A percentile compares a stretch with the other conserved stretches of the same genome.
phyloP scores from a whole-genome alignment of 371 early-diverging fungal species.

The Batrachochytrium dendrobatidis region DNA sequence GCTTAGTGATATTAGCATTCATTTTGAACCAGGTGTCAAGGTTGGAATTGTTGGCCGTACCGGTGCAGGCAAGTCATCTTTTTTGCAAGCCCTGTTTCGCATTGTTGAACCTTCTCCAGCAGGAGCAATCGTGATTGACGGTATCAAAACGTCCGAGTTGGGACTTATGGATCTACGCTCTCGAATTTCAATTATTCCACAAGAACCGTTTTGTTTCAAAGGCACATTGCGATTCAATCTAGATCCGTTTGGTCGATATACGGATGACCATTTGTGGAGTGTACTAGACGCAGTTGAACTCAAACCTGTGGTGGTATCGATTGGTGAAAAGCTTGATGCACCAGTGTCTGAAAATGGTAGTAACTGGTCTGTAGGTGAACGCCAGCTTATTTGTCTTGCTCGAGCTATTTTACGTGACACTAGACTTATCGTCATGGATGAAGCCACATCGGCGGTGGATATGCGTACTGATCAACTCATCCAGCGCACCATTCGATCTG shows the following conservation, averaged over 20 bases:
- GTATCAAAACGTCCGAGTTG: slow-evolving; percentile 23
- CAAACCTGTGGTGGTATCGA: slow-evolving; percentile 38
- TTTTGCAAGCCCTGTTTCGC: slow-evolving; percentile 37
- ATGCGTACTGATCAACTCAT: slow-evolving; percentile 37
- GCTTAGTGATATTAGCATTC: slow-evolving; percentile 28
- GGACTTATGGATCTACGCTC: slow-evolving; percentile 49
- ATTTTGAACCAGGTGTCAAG: slow-evolving; percentile 31
- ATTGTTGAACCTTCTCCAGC: slow-evolving; percentile 29
- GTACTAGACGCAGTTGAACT: slow-evolving; percentile 53
- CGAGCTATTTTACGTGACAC: slow-evolving; percentile 41
- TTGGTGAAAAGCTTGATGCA: slow-evolving; percentile 30
- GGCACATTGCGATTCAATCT: slow-evolving; percentile 72
- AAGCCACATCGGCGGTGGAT: slow-evolving; percentile 49
- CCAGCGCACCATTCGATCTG: slow-evolving; percentile 31
- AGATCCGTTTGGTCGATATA: slow-evolving; percentile 63
- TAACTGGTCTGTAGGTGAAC: slow-evolving; percentile 49
- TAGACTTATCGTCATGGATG: slow-evolving; percentile 41
- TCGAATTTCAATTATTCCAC: slow-evolving; percentile 54
- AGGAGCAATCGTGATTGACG: slow-evolving; percentile 44
- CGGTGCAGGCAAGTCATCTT: slow-evolving; percentile 31
- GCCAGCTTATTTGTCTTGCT: slow-evolving; percentile 48
- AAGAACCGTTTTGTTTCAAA: slow-evolving; percentile 64
- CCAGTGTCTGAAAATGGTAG: slow-evolving; percentile 36
- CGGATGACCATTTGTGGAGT: slow-evolving; percentile 68
- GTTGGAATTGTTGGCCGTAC: slow-evolving; percentile 39